A percentile compares a stretch with the other conserved stretches of the same genome.
phyloP scores from a whole-genome alignment of 257 asterid genomes.

The Forsythia suspensa region DNA sequence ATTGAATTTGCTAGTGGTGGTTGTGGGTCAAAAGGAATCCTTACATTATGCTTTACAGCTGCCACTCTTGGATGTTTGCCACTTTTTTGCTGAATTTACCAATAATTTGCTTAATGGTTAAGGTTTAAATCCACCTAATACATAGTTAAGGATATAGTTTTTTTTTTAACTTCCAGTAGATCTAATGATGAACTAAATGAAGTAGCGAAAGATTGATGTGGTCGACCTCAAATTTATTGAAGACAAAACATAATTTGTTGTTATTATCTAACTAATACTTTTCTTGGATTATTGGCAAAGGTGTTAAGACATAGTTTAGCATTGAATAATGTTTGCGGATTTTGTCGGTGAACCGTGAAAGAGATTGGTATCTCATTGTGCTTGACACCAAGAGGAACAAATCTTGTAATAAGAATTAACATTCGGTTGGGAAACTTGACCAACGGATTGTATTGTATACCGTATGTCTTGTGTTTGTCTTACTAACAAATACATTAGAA shows the following conservation, averaged over 20 bases:
- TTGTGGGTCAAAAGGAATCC: constrained; percentile 1
- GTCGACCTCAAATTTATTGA: neutral
- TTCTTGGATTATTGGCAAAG: neutral
- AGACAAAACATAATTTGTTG: too few species aligned
- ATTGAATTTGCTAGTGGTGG: neutral
- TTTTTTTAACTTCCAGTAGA: constrained; percentile 6
- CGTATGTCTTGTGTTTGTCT: too few species aligned
- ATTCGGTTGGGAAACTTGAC: constrained; percentile 14
- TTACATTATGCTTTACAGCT: neutral
- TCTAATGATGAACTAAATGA: neutral
- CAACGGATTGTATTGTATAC: too few species aligned
- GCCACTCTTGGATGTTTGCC: neutral
- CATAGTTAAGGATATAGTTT: neutral
- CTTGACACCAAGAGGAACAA: neutral
- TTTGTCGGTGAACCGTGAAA: neutral
- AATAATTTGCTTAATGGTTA: neutral
- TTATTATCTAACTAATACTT: neutral
- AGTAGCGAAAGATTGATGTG: neutral
- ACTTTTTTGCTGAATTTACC: neutral
- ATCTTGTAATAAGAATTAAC: neutral
- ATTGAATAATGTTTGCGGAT: neutral
- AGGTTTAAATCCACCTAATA: neutral
- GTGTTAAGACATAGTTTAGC: neutral
- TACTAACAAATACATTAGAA: too few species aligned
- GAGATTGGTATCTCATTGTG: constrained; percentile 14